Percentiles rank a stretch among this genome's conserved stretches.
Conservation (phyloP, 176 grass and related monocot genomes). For the Triticum aestivum region IWGSC_CS_RefSeq_v2.1 NC_057794.1:56377697-56378196, state of each 20-base stretch:
- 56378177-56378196: not conserved
- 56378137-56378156: not conserved
- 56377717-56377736: slow-evolving; percentile 44
- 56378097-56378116: slow-evolving; percentile 86
- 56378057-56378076: slow-evolving; percentile 77
- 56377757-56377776: not conserved
- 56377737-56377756: not conserved
- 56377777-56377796: slow-evolving; percentile 10
- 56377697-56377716: slow-evolving; percentile 99
- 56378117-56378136: slow-evolving; percentile 73
- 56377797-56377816: slow-evolving; percentile 14
- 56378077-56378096: slow-evolving; percentile 75
- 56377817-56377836: slow-evolving; percentile 16
- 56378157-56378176: not conserved
- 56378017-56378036: slow-evolving; percentile 95
- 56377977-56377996: slow-evolving; percentile 20
- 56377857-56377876: not conserved
- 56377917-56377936: slow-evolving; percentile 3
- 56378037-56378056: slow-evolving; percentile 80
- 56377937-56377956: not conserved
- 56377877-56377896: slow-evolving; percentile 80
- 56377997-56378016: slow-evolving; percentile 95
- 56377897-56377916: slow-evolving; percentile 98
- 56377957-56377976: not conserved
- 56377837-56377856: slow-evolving; percentile 22